A percentile compares a stretch with the other conserved stretches of the same genome.
These are phyloP conservation scores for Lachnellula hyalina DNA, from an alignment of 2,329 filamentous ascomycete species.

Conservation along the genomic window DNA sequence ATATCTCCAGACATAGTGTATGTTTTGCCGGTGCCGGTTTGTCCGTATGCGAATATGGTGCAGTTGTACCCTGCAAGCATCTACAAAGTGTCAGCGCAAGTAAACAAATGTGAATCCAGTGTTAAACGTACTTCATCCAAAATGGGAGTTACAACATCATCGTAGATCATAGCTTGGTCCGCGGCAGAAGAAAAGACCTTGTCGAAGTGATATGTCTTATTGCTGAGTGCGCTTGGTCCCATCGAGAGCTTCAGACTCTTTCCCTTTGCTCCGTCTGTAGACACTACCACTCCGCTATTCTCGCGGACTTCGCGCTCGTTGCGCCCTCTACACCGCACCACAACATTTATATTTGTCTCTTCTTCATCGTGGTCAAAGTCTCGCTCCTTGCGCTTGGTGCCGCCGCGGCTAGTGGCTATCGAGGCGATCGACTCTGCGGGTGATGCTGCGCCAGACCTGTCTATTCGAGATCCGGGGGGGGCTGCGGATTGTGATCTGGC, in stretches of 20 bases:
- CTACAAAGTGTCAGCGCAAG: conserved; percentile 39
- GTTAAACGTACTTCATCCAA: conserved; percentile 69
- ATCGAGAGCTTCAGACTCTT: conserved; percentile 81
- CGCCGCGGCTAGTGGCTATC: conserved; percentile 43
- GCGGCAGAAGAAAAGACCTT: conserved; percentile 94
- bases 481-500: conserved; percentile 41
- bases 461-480: conserved; percentile 16
- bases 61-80: conserved; percentile 95
- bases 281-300: conserved; percentile 89
- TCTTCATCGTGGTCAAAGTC: conserved; percentile 73
- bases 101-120: not conserved
- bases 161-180: conserved; percentile 89
- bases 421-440: conserved; percentile 67
- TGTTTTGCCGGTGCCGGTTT: conserved; percentile 96
- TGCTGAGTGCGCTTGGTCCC: conserved; percentile 86
- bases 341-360: conserved; percentile 96
- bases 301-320: conserved; percentile 90
- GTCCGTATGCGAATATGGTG: conserved; percentile 97
- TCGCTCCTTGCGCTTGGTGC: conserved; percentile 79
- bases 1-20: conserved; percentile 99
- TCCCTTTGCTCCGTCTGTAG: conserved; percentile 81
- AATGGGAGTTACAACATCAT: conserved; percentile 91
- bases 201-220: conserved; percentile 96
- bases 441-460: conserved; percentile 41
- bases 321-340: conserved; percentile 87